Evolutionary conservation across 1,284 basidiomycete species (phyloP).

Genomic region (Leccinum proliferum): DNA sequence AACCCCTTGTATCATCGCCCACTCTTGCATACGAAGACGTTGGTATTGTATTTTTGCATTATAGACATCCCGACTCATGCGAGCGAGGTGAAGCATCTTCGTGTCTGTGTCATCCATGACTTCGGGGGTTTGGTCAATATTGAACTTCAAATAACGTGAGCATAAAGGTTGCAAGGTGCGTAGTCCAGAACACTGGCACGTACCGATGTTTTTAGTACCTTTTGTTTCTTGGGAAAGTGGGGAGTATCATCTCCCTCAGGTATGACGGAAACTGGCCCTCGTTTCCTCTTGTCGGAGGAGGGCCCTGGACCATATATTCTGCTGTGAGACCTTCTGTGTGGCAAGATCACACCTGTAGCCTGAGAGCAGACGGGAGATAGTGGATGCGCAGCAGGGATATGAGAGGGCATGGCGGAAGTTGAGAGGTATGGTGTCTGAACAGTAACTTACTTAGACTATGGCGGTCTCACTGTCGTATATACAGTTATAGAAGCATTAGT

Average conservation of each 20-base stretch:
- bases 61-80: background rate
- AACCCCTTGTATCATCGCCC: background rate
- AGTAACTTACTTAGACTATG: background rate
- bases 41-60: background rate
- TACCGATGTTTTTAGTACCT: background rate
- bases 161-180: background rate
- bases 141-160: background rate
- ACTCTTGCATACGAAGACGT: background rate
- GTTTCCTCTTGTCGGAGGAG: background rate
- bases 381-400: background rate
- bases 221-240: background rate
- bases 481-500: background rate
- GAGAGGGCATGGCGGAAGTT: background rate
- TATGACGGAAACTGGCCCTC: background rate
- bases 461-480: background rate
- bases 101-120: background rate
- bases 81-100: background rate
- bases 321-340: background rate
- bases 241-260: background rate
- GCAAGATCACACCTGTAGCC: background rate
- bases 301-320: background rate
- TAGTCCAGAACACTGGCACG: background rate
- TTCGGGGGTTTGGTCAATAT: background rate
- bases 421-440: background rate
- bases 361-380: background rate